These are phyloP conservation scores for Periconia digitata DNA, from an alignment of 2,329 filamentous ascomycete genomes.

Conservation along the genomic window DNA sequence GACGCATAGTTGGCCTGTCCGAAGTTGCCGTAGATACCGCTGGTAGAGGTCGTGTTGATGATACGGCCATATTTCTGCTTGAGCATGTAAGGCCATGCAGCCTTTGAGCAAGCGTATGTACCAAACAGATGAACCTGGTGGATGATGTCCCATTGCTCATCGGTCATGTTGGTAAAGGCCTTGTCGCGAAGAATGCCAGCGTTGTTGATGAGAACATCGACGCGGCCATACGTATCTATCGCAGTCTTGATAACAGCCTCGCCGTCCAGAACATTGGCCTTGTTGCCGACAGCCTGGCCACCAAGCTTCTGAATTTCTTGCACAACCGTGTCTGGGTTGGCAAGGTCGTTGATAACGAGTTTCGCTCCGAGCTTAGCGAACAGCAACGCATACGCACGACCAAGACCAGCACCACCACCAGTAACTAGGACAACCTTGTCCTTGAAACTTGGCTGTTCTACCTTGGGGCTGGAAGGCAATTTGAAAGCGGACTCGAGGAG, in stretches of 20 bases:
- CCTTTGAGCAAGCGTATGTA: conserved; percentile 96
- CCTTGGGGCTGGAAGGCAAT: conserved; percentile 34
- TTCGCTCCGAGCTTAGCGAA: conserved; percentile 83
- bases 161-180: conserved; percentile 97
- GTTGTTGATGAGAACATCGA: conserved; percentile 97
- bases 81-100: conserved; percentile 94
- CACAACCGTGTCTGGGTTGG: conserved; percentile 86
- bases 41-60: conserved; percentile 95
- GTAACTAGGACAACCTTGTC: conserved; percentile 43
- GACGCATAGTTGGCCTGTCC: conserved; percentile 97
- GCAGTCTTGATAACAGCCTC: conserved; percentile 88
- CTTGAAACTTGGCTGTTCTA: conserved; percentile 39
- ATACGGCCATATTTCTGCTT: conserved; percentile 99
- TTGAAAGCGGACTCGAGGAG: conserved; percentile 52
- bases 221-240: conserved; percentile 88
- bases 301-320: conserved; percentile 88
- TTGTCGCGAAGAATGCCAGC: conserved; percentile 97
- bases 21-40: conserved; percentile 98
- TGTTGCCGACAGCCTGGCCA: conserved; percentile 88
- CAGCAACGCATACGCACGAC: conserved; percentile 84
- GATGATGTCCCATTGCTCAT: conserved; percentile 88
- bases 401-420: conserved; percentile 62
- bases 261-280: conserved; percentile 90
- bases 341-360: conserved; percentile 94
- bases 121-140: conserved; percentile 90